Evolutionary conservation across 129 eudicot species (phyloP).

Genomic region (Arctium minus): DNA sequence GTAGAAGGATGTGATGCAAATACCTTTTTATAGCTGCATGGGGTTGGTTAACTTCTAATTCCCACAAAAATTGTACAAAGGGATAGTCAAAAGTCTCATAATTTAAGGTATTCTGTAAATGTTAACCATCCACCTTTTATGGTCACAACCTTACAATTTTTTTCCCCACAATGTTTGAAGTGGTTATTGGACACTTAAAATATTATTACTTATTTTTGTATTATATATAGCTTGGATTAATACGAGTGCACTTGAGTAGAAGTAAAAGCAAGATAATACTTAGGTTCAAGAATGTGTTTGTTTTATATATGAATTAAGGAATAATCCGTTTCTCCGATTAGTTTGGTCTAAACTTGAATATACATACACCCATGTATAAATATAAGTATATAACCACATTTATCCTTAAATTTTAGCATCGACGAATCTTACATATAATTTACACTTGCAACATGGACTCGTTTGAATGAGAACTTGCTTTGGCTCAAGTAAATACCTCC

Average conservation of each 20-base stretch:
- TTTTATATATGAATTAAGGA: not conserved
- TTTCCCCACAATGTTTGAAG: not conserved
- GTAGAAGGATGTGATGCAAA: not conserved
- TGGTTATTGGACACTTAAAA: not conserved
- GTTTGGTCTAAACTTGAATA: not conserved
- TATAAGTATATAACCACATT: not conserved
- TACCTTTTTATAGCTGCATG: not conserved
- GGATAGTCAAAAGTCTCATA: not conserved
- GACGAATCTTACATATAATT: not conserved
- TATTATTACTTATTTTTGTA: not conserved
- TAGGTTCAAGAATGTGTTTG: not conserved
- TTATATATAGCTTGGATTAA: not conserved
- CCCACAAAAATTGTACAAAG: not conserved
- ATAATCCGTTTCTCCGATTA: not conserved
- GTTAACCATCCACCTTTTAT: not conserved
- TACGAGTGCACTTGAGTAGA: not conserved
- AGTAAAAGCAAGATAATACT: not conserved
- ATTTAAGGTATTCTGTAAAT: not conserved
- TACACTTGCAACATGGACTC: not conserved
- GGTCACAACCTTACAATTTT: not conserved
- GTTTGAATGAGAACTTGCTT: not conserved
- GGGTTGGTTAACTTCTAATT: not conserved
- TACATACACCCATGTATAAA: not conserved
- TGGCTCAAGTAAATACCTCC: not conserved
- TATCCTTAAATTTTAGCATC: not conserved